Evolutionary conservation across 768 basidiomycete species (phyloP).

Genomic region (Mycena kentingensis): DNA sequence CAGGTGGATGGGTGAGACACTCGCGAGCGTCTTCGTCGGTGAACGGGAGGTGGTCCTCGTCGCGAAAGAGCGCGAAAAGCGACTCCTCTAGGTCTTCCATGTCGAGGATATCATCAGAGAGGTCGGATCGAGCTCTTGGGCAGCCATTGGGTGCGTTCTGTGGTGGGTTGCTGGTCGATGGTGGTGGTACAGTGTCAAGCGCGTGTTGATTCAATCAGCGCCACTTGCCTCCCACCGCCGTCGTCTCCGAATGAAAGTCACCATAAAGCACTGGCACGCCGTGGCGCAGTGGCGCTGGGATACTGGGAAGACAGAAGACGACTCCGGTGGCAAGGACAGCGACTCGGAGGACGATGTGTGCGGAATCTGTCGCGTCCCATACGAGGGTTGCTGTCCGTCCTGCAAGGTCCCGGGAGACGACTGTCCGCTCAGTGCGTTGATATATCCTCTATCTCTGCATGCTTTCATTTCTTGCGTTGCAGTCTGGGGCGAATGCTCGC

Average conservation of each 20-base stretch:
- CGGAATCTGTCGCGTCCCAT: conserved; percentile 89
- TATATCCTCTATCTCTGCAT: conserved; percentile 1
- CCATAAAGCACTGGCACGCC: conserved; percentile 82
- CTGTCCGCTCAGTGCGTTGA: conserved; percentile 77
- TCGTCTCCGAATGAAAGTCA: conserved; percentile 93
- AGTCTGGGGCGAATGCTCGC: conserved; percentile 99
- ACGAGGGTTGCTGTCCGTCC: conserved; percentile 92
- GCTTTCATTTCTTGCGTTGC: background rate
- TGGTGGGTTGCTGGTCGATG: too few species aligned
- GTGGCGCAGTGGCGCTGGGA: conserved; percentile 93
- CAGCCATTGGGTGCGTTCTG: too few species aligned
- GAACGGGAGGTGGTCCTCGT: too few species aligned
- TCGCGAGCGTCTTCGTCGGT: too few species aligned
- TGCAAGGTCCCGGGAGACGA: conserved; percentile 98
- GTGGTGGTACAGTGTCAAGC: too few species aligned
- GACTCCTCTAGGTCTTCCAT: too few species aligned
- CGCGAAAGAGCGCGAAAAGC: too few species aligned
- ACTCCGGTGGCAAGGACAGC: conserved; percentile 27
- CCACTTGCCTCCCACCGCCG: background rate
- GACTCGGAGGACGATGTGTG: conserved; percentile 60
- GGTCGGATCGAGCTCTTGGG: too few species aligned
- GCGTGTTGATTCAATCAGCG: too few species aligned
- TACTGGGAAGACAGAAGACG: conserved; percentile 35
- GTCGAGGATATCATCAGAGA: too few species aligned
- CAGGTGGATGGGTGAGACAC: too few species aligned